These are phyloP conservation scores for Aspergillus calidoustus DNA, from an alignment of 2,329 filamentous ascomycete species.

Conservation along the genomic window DNA sequence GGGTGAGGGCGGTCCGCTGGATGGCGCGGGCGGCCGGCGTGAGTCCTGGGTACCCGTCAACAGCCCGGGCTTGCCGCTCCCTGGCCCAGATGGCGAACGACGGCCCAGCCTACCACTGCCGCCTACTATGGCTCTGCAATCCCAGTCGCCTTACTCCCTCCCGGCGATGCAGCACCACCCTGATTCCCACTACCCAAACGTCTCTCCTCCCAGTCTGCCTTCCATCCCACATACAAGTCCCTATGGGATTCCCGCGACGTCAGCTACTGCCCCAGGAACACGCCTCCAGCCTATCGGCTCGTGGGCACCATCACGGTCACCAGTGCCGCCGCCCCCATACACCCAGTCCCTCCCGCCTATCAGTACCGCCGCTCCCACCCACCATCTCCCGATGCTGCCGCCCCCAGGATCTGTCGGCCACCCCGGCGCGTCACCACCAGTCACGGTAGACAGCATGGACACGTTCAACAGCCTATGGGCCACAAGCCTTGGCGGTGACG, in stretches of 20 bases:
- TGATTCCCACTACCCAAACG: constrained; percentile 33
- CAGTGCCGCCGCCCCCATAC: constrained; percentile 39
- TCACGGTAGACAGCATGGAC: constrained; percentile 36
- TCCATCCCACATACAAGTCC: constrained; percentile 32
- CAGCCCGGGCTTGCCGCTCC: constrained; percentile 38
- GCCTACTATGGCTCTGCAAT: constrained; percentile 37
- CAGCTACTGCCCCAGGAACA: constrained; percentile 33
- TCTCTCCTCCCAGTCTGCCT: constrained; percentile 39
- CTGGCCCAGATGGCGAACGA: constrained; percentile 38
- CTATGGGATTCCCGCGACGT: constrained; percentile 27
- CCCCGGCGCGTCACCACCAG: constrained; percentile 35
- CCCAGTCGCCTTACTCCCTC: constrained; percentile 15
- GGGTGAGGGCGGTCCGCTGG: constrained; percentile 33
- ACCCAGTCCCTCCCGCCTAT: constrained; percentile 46
- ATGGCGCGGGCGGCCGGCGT: constrained; percentile 40
- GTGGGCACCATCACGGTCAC: constrained; percentile 40
- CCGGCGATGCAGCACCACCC: constrained; percentile 40
- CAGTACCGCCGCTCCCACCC: constrained; percentile 36
- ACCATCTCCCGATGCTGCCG: constrained; percentile 41
- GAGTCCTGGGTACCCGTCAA: constrained; percentile 50
- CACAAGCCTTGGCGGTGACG: constrained; percentile 43
- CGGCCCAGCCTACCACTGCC: constrained; percentile 46
- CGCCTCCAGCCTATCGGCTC: constrained; percentile 47
- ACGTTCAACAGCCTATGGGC: constrained; percentile 31
- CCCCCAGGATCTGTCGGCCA: constrained; percentile 39